phyloP scores from a whole-genome alignment of 768 basidiomycete species.

The Cyathus striatus region DNA sequence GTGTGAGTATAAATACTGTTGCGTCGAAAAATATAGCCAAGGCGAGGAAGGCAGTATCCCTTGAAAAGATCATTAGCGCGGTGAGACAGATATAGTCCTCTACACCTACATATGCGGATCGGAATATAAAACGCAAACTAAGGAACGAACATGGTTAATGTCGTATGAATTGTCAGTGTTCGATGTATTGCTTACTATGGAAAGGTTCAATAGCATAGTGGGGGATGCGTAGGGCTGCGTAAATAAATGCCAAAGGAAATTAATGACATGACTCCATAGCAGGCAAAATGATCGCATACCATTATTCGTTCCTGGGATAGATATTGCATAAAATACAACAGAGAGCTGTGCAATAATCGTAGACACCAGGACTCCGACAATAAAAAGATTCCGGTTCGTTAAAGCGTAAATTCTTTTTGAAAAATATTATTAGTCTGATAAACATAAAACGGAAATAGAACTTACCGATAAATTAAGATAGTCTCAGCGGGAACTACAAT shows the following conservation, averaged over 20 bases:
- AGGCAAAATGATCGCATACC: slow-evolving; percentile 7
- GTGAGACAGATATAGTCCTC: neutral
- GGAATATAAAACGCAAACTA: slow-evolving; percentile 12
- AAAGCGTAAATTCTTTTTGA: slow-evolving; percentile 14
- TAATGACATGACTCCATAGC: too few species aligned
- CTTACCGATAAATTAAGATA: slow-evolving; percentile 19
- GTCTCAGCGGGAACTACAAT: slow-evolving; percentile 20
- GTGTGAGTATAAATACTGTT: slow-evolving; percentile 16
- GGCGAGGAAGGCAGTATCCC: slow-evolving; percentile 21
- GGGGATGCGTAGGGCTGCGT: slow-evolving; percentile 8
- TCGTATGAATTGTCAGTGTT: neutral
- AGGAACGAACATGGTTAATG: neutral
- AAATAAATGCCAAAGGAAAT: too few species aligned
- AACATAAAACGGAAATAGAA: neutral
- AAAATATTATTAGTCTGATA: neutral
- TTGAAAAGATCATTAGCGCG: slow-evolving; percentile 2
- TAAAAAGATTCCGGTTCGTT: slow-evolving; percentile 8
- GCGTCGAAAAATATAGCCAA: slow-evolving; percentile 18
- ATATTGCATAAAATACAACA: slow-evolving; percentile 22
- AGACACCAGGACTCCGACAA: slow-evolving; percentile 10
- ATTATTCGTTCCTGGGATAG: slow-evolving; percentile 14
- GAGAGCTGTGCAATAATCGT: slow-evolving; percentile 14
- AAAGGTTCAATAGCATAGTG: slow-evolving; percentile 6
- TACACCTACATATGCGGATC: slow-evolving; percentile 10
- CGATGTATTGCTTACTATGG: slow-evolving; percentile 7